Conservation (phyloP, 306 rosid genomes). For the Malus sylvestris region DNA sequence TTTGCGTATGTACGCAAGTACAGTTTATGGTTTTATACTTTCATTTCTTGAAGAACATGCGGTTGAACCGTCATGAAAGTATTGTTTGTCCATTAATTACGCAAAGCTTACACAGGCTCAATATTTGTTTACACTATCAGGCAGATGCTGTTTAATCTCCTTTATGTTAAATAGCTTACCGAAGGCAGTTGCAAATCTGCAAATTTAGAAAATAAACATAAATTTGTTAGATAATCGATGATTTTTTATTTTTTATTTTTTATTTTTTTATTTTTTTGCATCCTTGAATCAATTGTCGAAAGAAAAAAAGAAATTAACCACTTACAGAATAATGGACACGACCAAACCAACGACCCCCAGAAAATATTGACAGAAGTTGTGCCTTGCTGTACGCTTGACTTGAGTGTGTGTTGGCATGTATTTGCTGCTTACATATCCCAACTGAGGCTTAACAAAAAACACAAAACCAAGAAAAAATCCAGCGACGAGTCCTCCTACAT, state of each 20-base stretch:
- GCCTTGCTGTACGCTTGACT: slow-evolving; percentile 38
- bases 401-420: slow-evolving; percentile 55
- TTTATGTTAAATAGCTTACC: slow-evolving; percentile 22
- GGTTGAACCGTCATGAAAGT: not conserved
- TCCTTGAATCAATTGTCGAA: not conserved
- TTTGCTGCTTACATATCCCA: slow-evolving; percentile 54
- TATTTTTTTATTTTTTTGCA: not conserved
- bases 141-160: not conserved
- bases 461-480: slow-evolving; percentile 82
- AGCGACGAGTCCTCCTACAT: slow-evolving; percentile 67
- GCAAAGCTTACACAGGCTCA: not conserved
- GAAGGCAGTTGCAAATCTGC: slow-evolving; percentile 42
- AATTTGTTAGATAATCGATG: no score
- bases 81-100: not conserved
- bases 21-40: slow-evolving; percentile 10
- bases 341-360: slow-evolving; percentile 27
- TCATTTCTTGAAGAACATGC: slow-evolving; percentile 14
- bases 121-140: not conserved
- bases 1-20: not conserved
- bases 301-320: not conserved
- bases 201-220: not conserved
- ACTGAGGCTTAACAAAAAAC: slow-evolving; percentile 69
- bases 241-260: not conserved
- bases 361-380: slow-evolving; percentile 59
- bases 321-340: slow-evolving; percentile 49